Base-by-base conservation (phyloP, 2,329 filamentous ascomycete species). In the Colletotrichum tabaci region DNA sequence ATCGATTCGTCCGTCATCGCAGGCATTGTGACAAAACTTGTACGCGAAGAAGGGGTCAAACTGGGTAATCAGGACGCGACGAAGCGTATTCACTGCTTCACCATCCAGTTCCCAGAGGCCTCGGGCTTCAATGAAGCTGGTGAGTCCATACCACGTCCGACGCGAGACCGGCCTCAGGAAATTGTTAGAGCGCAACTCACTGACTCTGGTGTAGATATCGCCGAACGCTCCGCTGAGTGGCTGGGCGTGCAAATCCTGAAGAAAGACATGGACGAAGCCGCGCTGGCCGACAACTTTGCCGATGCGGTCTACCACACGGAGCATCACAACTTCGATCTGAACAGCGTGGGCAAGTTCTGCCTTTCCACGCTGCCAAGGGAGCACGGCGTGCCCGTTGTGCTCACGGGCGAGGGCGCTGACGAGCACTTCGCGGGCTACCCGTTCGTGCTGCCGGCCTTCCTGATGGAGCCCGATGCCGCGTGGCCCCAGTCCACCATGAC, bases 1-100 rank as follows among this genome's bases (percentile, higher is more conserved):
- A 84, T 91, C 60, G 88, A 90, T 75, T 89, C 87, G 0, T 90
- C 88, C 0, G 82, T 84, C 2, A 78, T 90, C 26, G 88, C 88
- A 9, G 88, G 89, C 3, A 89, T 91, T 74, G 84, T 86, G 2
- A 84, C 84, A 1, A 81, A 89, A 71, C 81, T 90, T 2, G 81
- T 85, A n/a, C 80, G 82, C 50, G 80, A 87, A 58, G 78, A 86
- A 61, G 82, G 84, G n/a, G 78, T 82, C 26, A 78, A 80, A 46
- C 77, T 88, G n/a, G 86, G 88, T 18, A 86, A 81, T 52, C 80
- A 83, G 38, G 76, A 79, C 8, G 63, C 77, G 2, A 74, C 75
- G 1, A 74, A 76, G 8, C 61, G 67, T 13, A 75, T 82, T 8
- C 73, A 76, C 13, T 82, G 81, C 76, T 90, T 89, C 75, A 86